Conservation (phyloP, 2,329 filamentous ascomycete genomes). For the Colletotrichum salicis region DNA sequence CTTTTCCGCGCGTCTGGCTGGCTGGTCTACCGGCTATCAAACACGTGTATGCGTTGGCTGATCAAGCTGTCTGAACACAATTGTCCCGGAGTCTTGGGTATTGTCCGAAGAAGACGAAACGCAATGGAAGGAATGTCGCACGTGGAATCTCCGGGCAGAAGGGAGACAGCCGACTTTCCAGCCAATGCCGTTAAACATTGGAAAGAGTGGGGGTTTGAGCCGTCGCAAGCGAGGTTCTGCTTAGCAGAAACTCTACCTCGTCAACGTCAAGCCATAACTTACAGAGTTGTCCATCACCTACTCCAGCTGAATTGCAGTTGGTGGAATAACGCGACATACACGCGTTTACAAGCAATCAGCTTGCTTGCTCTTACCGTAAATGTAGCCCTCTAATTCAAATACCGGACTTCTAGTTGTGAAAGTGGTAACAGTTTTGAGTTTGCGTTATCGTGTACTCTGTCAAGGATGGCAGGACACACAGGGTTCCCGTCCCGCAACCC, state of each 20-base stretch:
- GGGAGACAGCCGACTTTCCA: neutral
- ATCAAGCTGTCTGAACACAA: neutral
- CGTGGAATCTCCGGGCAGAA: neutral
- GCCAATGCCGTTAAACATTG: neutral
- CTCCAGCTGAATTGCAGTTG: neutral
- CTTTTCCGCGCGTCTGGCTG: neutral
- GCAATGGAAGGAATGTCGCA: neutral
- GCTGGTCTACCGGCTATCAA: neutral
- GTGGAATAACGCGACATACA: neutral
- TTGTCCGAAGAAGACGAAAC: neutral
- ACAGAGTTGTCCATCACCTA: too few species aligned
- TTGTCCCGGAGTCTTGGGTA: neutral
- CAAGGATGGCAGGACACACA: neutral
- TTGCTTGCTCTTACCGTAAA: neutral
- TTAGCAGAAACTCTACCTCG: neutral
- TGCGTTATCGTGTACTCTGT: neutral
- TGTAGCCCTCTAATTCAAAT: neutral
- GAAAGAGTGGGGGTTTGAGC: neutral
- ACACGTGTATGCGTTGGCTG: neutral
- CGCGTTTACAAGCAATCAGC: neutral
- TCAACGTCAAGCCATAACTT: neutral
- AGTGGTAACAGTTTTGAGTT: neutral
- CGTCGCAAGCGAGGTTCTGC: neutral
- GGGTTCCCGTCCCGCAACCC: neutral
- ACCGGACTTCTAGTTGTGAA: rapidly evolving